Percentiles rank a stretch among this genome's conserved stretches.
These are phyloP conservation scores for Colletotrichum orchidophilum DNA, from an alignment of 2,329 filamentous ascomycete species.

Conservation along the genomic window DNA sequence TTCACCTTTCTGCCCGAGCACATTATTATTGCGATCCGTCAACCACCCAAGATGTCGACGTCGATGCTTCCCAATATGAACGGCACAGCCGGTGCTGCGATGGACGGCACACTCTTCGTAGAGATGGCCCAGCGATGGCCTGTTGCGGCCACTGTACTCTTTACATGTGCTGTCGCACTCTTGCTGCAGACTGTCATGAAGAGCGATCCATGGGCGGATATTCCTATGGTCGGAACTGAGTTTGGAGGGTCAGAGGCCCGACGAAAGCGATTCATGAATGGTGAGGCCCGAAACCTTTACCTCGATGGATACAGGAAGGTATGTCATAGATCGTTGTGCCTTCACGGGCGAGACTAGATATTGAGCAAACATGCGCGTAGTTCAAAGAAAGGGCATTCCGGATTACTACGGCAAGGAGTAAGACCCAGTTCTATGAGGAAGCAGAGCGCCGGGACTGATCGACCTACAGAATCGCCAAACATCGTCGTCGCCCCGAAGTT, in stretches of 20 bases:
- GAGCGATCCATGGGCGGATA: slow-evolving; percentile 3
- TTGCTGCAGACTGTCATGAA: slow-evolving; percentile 14
- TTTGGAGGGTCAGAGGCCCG: slow-evolving; percentile 40
- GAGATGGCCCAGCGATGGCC: slow-evolving; percentile 14
- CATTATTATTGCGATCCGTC: background rate
- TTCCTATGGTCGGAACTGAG: slow-evolving; percentile 41
- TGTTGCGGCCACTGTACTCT: background rate
- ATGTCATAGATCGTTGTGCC: background rate
- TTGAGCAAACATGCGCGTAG: slow-evolving; percentile 21
- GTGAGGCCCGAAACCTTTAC: slow-evolving; percentile 38
- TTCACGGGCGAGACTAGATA: too few species aligned
- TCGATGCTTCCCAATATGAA: slow-evolving; percentile 15
- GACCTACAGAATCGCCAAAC: slow-evolving; percentile 34
- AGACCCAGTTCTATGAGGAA: background rate
- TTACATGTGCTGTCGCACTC: slow-evolving; percentile 1
- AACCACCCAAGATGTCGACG: slow-evolving; percentile 2
- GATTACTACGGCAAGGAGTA: slow-evolving; percentile 40
- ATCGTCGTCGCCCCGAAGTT: slow-evolving; percentile 44
- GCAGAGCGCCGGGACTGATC: background rate
- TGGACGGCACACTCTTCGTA: slow-evolving; percentile 9
- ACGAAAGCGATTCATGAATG: slow-evolving; percentile 38
- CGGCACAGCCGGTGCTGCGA: background rate
- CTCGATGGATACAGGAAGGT: slow-evolving; percentile 43
- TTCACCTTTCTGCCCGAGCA: background rate
- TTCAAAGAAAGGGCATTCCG: slow-evolving; percentile 44